These are phyloP conservation scores for Strigomonas galati DNA, from an alignment of 208 protist genomes.

Conservation along the genomic window DNA sequence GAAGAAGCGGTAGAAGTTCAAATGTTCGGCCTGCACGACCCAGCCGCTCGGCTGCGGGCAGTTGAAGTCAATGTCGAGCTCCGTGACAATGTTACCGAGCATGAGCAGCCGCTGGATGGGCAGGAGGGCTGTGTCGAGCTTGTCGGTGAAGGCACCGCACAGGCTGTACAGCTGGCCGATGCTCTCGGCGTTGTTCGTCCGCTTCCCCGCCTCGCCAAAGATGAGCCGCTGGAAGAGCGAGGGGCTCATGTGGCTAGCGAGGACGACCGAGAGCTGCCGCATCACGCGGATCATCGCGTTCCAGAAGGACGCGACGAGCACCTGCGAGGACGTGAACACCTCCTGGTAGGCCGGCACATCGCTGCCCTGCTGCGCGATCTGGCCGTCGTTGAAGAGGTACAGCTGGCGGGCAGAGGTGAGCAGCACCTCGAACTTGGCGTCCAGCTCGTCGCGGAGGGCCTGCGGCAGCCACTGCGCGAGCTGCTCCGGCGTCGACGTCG, in stretches of 20 bases:
- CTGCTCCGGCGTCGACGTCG: conserved; percentile 44
- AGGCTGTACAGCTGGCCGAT: conserved; percentile 22
- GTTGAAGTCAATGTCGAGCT: conserved; percentile 79
- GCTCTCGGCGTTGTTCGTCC: conserved; percentile 58
- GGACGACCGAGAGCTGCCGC: conserved; percentile 36
- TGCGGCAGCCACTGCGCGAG: conserved; percentile 49
- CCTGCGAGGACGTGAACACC: conserved; percentile 95
- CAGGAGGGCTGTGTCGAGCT: conserved; percentile 25
- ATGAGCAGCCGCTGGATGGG: conserved; percentile 64
- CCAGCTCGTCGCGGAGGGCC: conserved; percentile 66
- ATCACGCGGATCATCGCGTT: conserved; percentile 79
- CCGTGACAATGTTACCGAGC: conserved; percentile 80
- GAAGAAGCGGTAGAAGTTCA: conserved; percentile 99
- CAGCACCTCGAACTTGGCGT: conserved; percentile 96
- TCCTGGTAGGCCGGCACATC: conserved; percentile 97
- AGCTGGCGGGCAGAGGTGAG: conserved; percentile 96
- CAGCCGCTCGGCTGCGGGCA: conserved; percentile 93
- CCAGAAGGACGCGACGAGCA: conserved; percentile 88
- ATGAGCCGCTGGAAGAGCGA: conserved; percentile 55
- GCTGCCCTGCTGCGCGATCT: conserved; percentile 90
- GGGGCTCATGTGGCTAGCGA: conserved; percentile 52
- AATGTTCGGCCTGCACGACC: conserved; percentile 97
- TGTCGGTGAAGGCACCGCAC: not conserved
- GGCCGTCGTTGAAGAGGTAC: conserved; percentile 89
- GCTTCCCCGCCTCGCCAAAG: conserved; percentile 21